Percentiles rank a stretch among this genome's conserved stretches.
Conservation (phyloP, 2,329 filamentous ascomycete genomes). For the Clonostachys rhizophaga region DNA sequence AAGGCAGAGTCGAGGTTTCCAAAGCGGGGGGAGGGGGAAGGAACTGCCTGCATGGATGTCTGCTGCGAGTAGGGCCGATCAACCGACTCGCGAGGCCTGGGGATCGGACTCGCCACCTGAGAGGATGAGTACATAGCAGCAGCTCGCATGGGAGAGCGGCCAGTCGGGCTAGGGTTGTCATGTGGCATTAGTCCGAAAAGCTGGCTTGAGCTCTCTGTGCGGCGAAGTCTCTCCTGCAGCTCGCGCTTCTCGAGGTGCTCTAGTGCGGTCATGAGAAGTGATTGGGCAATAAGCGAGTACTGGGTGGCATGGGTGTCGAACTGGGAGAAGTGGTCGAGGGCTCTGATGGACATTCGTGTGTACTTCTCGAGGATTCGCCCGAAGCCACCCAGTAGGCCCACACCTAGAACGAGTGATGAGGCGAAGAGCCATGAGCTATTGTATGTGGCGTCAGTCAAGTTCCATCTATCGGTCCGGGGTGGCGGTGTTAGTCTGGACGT, state of each 20-base stretch:
- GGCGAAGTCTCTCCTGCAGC: slow-evolving; percentile 35
- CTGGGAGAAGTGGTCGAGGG: slow-evolving; percentile 42
- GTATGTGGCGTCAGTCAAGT: neutral
- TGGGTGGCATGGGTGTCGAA: slow-evolving; percentile 45
- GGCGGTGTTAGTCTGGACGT: neutral
- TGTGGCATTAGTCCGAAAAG: slow-evolving; percentile 43
- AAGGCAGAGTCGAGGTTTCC: slow-evolving; percentile 30
- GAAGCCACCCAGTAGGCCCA: slow-evolving; percentile 46
- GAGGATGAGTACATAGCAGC: neutral
- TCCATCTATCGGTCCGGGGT: slow-evolving; percentile 1
- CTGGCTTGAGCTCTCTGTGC: slow-evolving; percentile 45
- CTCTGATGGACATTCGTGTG: slow-evolving; percentile 38
- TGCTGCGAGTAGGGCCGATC: slow-evolving; percentile 12
- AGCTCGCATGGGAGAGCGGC: too few relatives aligned
- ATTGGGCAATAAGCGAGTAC: slow-evolving; percentile 48
- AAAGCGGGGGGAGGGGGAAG: slow-evolving; percentile 20
- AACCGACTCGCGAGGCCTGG: slow-evolving; percentile 10
- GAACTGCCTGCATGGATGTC: neutral
- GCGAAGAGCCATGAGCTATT: slow-evolving; percentile 49
- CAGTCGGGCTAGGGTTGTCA: neutral
- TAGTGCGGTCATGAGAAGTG: slow-evolving; percentile 38
- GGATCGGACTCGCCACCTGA: neutral
- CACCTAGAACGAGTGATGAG: slow-evolving; percentile 44
- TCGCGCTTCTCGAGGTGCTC: slow-evolving; percentile 43
- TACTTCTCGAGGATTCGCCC: slow-evolving; percentile 47